Conservation (phyloP, 495 filamentous ascomycete genomes). For the Cercophora scortea region DNA sequence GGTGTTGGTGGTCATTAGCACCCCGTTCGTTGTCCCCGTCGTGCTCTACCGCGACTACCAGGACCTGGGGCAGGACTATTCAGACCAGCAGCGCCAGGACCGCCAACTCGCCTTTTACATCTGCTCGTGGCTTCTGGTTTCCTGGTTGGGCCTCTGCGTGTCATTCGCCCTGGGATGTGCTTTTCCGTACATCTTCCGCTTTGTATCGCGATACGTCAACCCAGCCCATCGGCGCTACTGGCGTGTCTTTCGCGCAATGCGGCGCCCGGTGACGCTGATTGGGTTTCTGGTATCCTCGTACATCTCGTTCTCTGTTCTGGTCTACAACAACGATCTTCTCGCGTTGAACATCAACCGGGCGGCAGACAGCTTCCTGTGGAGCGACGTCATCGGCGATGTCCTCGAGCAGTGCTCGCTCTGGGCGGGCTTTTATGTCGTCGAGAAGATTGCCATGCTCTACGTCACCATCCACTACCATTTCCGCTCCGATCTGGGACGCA, state of each 20-base stretch:
- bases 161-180: slow-evolving; percentile 7
- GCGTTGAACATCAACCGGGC: too few species aligned
- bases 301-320: slow-evolving; percentile 8
- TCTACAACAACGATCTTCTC: background rate
- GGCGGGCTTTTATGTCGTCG: slow-evolving; percentile 46
- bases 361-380: slow-evolving; percentile 4
- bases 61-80: background rate
- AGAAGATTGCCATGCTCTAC: slow-evolving; percentile 65
- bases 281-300: slow-evolving; percentile 9
- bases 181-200: slow-evolving; percentile 20
- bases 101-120: slow-evolving; percentile 12
- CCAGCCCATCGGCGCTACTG: slow-evolving; percentile 21
- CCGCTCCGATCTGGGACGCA: slow-evolving; percentile 57
- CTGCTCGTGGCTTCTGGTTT: slow-evolving; percentile 12
- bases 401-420: slow-evolving; percentile 18
- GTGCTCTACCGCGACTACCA: slow-evolving; percentile 5
- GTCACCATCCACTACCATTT: slow-evolving; percentile 80
- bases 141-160: slow-evolving; percentile 14
- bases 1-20: slow-evolving; percentile 5
- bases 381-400: slow-evolving; percentile 13
- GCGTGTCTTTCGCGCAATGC: slow-evolving; percentile 15
- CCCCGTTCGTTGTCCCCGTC: slow-evolving; percentile 9
- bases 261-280: slow-evolving; percentile 12
- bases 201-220: slow-evolving; percentile 19
- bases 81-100: slow-evolving; percentile 1